Percentiles rank a stretch among this genome's conserved stretches.
Conservation (phyloP, 768 basidiomycete species). For the Rhizopogon roseolus region DNA sequence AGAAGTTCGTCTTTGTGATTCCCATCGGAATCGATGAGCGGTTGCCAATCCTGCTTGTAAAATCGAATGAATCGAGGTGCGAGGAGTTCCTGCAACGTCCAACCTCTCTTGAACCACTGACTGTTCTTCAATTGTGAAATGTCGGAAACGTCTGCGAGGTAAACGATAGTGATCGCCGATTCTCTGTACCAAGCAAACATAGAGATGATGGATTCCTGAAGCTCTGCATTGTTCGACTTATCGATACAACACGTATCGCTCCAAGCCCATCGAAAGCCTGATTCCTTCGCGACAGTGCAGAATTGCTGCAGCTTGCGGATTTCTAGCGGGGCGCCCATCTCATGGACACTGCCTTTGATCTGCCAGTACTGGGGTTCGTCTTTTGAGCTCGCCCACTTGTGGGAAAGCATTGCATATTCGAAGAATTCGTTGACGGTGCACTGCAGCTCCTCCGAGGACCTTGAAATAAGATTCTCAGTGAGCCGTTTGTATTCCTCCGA, state of each 20-base stretch:
- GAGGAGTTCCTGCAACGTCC: conserved; percentile 22
- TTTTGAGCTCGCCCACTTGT: conserved; percentile 10
- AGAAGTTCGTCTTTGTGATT: background rate
- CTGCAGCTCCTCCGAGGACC: background rate
- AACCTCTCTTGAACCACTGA: conserved; percentile 20
- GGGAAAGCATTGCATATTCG: conserved; percentile 4
- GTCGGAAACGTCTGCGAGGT: conserved; percentile 22
- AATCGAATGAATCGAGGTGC: conserved; percentile 19
- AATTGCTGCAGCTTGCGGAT: conserved; percentile 23
- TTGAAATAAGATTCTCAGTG: background rate
- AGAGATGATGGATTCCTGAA: conserved; percentile 23
- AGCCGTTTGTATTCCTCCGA: background rate
- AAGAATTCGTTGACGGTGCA: conserved; percentile 5
- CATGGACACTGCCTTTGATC: conserved; percentile 11
- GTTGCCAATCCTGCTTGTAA: conserved; percentile 20
- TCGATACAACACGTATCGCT: conserved; percentile 25
- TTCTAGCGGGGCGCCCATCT: background rate
- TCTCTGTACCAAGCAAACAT: conserved; percentile 24
- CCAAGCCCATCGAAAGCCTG: conserved; percentile 27
- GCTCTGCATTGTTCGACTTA: conserved; percentile 17
- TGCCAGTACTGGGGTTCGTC: conserved; percentile 1
- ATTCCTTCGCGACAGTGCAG: conserved; percentile 22
- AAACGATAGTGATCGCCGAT: conserved; percentile 23
- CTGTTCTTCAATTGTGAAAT: conserved; percentile 18
- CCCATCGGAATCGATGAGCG: background rate